A percentile compares a stretch with the other conserved stretches of the same genome.
Conservation (phyloP, 2,329 filamentous ascomycete species). For the Periglandula ipomoeae region DNA sequence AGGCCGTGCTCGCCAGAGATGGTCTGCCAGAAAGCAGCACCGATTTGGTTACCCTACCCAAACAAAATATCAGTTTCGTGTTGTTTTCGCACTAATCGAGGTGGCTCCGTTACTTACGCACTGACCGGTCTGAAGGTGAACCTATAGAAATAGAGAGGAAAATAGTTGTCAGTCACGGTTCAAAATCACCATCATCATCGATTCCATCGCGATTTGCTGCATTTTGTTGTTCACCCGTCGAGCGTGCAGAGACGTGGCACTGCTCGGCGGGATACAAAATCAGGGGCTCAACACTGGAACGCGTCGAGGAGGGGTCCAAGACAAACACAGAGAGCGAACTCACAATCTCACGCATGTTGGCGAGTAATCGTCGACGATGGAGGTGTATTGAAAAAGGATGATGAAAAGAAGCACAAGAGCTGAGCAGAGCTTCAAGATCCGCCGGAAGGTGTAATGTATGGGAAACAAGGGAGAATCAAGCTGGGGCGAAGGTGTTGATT, state of each 20-base stretch:
- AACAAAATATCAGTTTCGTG: slow-evolving; percentile 27
- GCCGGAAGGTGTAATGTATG: slow-evolving; percentile 14
- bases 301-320: slow-evolving; percentile 24
- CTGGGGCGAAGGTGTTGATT: slow-evolving; percentile 16
- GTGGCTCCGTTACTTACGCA: slow-evolving; percentile 55
- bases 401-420: slow-evolving; percentile 14
- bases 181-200: slow-evolving; percentile 15
- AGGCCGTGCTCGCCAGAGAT: slow-evolving; percentile 92
- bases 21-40: slow-evolving; percentile 98
- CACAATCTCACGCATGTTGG: slow-evolving; percentile 63
- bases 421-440: slow-evolving; percentile 25
- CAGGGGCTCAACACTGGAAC: slow-evolving; percentile 28
- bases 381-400: slow-evolving; percentile 12
- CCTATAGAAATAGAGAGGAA: slow-evolving; percentile 56
- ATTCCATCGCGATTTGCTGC: background rate
- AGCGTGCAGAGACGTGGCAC: slow-evolving; percentile 1
- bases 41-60: slow-evolving; percentile 96
- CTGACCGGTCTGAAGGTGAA: slow-evolving; percentile 99
- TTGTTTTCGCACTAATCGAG: background rate
- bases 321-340: slow-evolving; percentile 25
- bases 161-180: slow-evolving; percentile 38
- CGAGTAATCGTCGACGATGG: slow-evolving; percentile 17
- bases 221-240: background rate
- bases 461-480: slow-evolving; percentile 16
- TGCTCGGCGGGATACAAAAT: slow-evolving; percentile 26